phyloP scores from a whole-genome alignment of 2,329 filamentous ascomycete species.

The Pseudopyricularia javanii region DNA sequence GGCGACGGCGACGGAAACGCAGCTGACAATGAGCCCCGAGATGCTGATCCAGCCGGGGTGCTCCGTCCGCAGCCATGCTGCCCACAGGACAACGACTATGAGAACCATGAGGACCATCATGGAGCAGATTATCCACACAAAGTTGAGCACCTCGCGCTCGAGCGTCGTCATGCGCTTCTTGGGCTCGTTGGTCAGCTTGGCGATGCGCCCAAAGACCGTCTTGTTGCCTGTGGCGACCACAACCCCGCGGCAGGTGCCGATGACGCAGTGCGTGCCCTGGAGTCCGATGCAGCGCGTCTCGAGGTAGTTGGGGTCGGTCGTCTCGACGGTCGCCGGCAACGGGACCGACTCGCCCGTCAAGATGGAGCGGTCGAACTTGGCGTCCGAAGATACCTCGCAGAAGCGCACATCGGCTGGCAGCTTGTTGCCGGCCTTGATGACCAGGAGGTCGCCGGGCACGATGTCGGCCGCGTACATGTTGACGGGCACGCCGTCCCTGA shows the following conservation, averaged over 20 bases:
- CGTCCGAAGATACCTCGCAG: constrained; percentile 54
- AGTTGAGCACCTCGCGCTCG: constrained; percentile 61
- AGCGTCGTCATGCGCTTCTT: constrained; percentile 56
- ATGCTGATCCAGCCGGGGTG: constrained; percentile 64
- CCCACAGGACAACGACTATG: constrained; percentile 56
- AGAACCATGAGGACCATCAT: constrained; percentile 56
- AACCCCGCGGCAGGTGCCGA: constrained; percentile 52
- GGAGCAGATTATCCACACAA: constrained; percentile 56
- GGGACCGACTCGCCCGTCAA: constrained; percentile 60
- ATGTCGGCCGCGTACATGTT: constrained; percentile 42
- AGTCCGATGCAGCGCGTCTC: constrained; percentile 67
- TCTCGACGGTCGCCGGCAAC: constrained; percentile 49
- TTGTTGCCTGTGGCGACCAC: constrained; percentile 61
- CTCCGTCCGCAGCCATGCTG: constrained; percentile 52
- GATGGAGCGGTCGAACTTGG: constrained; percentile 61
- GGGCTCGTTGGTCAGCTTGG: constrained; percentile 57
- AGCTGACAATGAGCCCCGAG: constrained; percentile 58
- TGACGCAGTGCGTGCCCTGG: constrained; percentile 68
- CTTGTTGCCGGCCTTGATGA: constrained; percentile 60
- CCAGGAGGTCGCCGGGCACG: constrained; percentile 59
- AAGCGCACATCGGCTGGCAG: constrained; percentile 64
- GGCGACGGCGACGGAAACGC: constrained; percentile 54
- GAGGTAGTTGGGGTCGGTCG: constrained; percentile 60
- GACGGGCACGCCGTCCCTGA: constrained; percentile 39
- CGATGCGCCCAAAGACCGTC: constrained; percentile 67